Evolutionary conservation across 768 basidiomycete species (phyloP).

Genomic region (Sistotremastrum niveocremeum): DNA sequence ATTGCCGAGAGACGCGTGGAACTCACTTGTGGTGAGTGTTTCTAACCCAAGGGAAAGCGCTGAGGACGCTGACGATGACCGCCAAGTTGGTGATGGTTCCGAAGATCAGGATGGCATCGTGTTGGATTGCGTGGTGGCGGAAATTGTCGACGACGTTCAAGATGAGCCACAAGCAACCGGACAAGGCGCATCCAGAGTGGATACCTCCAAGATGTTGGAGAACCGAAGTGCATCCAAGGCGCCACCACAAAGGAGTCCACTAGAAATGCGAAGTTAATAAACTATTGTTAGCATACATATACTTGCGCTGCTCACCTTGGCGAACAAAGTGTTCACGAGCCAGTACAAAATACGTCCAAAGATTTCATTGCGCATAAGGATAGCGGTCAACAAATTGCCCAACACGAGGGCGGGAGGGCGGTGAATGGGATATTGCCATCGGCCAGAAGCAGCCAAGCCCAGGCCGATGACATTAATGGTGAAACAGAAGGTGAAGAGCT

Average conservation of each 20-base stretch:
- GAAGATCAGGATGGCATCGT: constrained; percentile 43
- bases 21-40: constrained; percentile 71
- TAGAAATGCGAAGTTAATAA: constrained; percentile 12
- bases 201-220: constrained; percentile 74
- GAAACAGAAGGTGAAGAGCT: constrained; percentile 57
- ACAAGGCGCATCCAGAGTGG: constrained; percentile 61
- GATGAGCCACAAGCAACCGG: constrained; percentile 57
- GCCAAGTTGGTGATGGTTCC: constrained; percentile 46
- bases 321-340: constrained; percentile 57
- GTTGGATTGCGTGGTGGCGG: constrained; percentile 31
- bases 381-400: constrained; percentile 58
- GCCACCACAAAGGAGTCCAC: constrained; percentile 65
- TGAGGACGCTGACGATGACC: constrained; percentile 43
- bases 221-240: constrained; percentile 59
- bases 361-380: constrained; percentile 70
- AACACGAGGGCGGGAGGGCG: constrained; percentile 62
- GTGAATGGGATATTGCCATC: constrained; percentile 52
- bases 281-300: not conserved
- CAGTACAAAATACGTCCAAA: constrained; percentile 69
- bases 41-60: constrained; percentile 69
- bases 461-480: constrained; percentile 47
- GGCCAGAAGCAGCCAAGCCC: constrained; percentile 42
- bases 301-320: constrained; percentile 35
- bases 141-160: constrained; percentile 48
- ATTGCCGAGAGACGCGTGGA: not conserved